Evolutionary conservation across 371 early-diverging fungal genomes (phyloP), one percentile per base, ranked within the genome.

Genomic region (Actinomortierella wolfii): DNA sequence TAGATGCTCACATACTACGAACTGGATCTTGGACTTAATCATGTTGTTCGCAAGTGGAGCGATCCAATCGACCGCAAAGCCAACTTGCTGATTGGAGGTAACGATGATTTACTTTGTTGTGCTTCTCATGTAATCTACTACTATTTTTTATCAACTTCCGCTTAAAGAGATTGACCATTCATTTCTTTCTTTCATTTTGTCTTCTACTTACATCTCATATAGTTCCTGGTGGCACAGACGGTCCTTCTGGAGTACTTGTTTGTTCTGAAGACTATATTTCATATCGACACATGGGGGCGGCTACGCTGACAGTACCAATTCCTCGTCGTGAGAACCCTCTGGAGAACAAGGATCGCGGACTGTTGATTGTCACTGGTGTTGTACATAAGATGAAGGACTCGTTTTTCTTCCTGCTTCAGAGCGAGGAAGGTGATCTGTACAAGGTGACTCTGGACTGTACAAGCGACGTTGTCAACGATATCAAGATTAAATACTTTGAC

Each of bases 21-120:
- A 78, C 78, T 99, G 61, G 99, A 99, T 78, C 88, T 99, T 54
- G 99, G 99, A 41, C 85, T 99, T 42, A 99, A 99, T 78, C 98
- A 97, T 74, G 96, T 99, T 29, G 94, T 96, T 42, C 84, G 97
- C 57, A 94, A 93, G 76, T 97, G 96, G 97, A 90, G 87, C 63
- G 88, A 91, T 40, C 79, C 89, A 0, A 91, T 97, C 6, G 90
- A 94, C 74, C 76, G 75, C 1, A 80, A 83, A 24, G 81, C 96
- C 0, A 93, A 97, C 78, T 63, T 88, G 74, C 83, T 99, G 39
- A 85, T 99, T 40, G 87, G 92, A 57, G 86, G 88, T 83, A 83
- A 69, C 44, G 24, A 8, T 24, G 24, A 21, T 6, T 6, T 34
- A 11, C 34, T 6, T 34, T 4, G 23, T 34, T 40, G 17, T 7